Base-by-base conservation (phyloP, 2,329 filamentous ascomycete species). In the Ophiostoma populinum region DNA sequence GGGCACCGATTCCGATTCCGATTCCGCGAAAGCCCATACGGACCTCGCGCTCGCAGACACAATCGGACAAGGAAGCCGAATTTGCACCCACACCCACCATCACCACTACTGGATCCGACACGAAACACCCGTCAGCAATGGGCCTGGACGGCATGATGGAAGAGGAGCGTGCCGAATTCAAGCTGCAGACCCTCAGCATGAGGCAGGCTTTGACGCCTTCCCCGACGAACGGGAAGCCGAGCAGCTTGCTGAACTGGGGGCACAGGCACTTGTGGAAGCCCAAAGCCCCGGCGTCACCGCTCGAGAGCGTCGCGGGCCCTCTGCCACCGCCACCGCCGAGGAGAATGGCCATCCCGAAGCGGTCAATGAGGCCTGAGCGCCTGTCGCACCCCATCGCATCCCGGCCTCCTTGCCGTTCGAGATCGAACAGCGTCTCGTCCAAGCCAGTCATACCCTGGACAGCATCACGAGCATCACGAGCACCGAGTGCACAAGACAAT, bases 61-160 rank as follows among this genome's bases (percentile, higher is more conserved):
- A n/a, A n/a, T n/a, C n/a, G 15, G 22, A 15, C 6, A 24, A 25
- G n/a, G 24, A 4, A 12, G 8, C 13, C 13, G 15, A 41, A 46
- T 65, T 43, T 70, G 67, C 45, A 44, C 70, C 39, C 68, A 73
- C 49, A 68, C 62, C 43, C 69, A 74, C 45, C 67, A 74, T 45
- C 68, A 73, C 49, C 68, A 73, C 54, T 73, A 72, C 56, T 72
- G 68, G 68, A 62, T 42, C 54, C 48, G 47, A 3, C 34, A 38
- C 8, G 40, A 48, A 40, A 36, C 45, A 7, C 36, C 42, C 11
- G 15, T n/a, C 37, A 3, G 43, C 31, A 37, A 47, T 11, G 38
- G 42, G 26, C 36, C 34, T 38, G 27, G 25, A 24, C 20, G 19
- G 26, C 28, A 26, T 25, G 38, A 42, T 32, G 40, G 45, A 38